Percentiles rank a stretch among this genome's conserved stretches.
Conservation (phyloP, 768 basidiomycete genomes). For the Pleurotus ostreatus region DNA sequence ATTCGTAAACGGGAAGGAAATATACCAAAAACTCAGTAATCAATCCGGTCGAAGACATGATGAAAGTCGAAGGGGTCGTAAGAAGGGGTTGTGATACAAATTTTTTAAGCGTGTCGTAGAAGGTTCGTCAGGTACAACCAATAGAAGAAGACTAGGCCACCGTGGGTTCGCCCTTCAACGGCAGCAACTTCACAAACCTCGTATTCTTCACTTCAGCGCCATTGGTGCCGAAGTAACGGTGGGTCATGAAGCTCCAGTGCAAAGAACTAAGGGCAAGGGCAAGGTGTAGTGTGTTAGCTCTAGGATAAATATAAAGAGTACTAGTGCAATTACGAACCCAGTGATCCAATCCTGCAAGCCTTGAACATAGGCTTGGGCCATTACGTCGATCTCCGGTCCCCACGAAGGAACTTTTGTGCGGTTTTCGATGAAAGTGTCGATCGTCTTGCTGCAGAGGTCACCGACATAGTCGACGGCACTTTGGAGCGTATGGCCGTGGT, state of each 20-base stretch:
- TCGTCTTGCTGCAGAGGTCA: slow-evolving; percentile 50
- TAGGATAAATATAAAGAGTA: slow-evolving; percentile 2
- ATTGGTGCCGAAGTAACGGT: slow-evolving; percentile 62
- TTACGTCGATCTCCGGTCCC: slow-evolving; percentile 54
- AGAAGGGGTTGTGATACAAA: not conserved
- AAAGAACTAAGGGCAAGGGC: slow-evolving; percentile 33
- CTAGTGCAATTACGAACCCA: slow-evolving; percentile 35
- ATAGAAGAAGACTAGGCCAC: not conserved
- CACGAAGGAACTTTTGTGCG: slow-evolving; percentile 52
- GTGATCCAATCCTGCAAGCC: slow-evolving; percentile 73
- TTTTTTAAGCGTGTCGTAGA: too few species aligned
- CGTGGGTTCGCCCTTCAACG: slow-evolving; percentile 12
- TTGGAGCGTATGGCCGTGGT: slow-evolving; percentile 54
- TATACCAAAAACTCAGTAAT: not conserved
- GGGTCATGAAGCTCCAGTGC: slow-evolving; percentile 70
- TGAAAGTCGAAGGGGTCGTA: not conserved
- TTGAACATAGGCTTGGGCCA: slow-evolving; percentile 55
- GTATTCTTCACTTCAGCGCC: slow-evolving; percentile 52
- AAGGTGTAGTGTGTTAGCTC: not conserved
- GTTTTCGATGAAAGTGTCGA: slow-evolving; percentile 48
- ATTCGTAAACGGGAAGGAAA: not conserved
- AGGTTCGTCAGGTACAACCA: too few species aligned
- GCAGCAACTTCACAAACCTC: slow-evolving; percentile 49
- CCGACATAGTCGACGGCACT: slow-evolving; percentile 63
- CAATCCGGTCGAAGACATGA: not conserved